These are phyloP conservation scores for Pseudocercospora fuligena DNA, from an alignment of 2,329 filamentous ascomycete species.

Conservation along the genomic window DNA sequence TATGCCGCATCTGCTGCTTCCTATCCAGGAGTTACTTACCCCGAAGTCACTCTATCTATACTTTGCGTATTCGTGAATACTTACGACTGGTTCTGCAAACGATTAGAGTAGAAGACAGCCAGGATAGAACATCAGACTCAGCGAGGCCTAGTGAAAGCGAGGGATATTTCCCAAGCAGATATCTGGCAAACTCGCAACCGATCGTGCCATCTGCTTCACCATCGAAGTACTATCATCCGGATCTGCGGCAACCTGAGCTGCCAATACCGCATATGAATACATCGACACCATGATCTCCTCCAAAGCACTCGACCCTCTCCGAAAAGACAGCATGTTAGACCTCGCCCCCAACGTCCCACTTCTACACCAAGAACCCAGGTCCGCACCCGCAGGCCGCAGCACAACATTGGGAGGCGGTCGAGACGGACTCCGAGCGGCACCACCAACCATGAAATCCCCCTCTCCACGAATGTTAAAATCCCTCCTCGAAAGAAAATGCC, in stretches of 20 bases:
- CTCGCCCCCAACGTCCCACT: background rate
- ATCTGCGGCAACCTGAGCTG: too few species aligned
- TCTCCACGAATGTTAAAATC: slow-evolving; percentile 11
- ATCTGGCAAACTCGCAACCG: background rate
- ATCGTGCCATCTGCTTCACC: too few species aligned
- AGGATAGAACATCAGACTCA: background rate
- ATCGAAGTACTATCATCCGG: too few species aligned
- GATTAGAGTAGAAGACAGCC: too few species aligned
- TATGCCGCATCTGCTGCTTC: slow-evolving; percentile 2
- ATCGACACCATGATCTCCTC: slow-evolving; percentile 11
- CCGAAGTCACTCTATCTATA: background rate
- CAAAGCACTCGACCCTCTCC: slow-evolving; percentile 15
- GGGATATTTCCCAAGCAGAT: background rate
- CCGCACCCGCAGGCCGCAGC: background rate
- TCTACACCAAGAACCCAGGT: background rate
- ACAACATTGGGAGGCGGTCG: slow-evolving; percentile 12
- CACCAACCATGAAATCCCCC: slow-evolving; percentile 3
- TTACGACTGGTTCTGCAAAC: too few species aligned
- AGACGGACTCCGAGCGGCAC: slow-evolving; percentile 13
- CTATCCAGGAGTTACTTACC: background rate
- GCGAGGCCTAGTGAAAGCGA: background rate
- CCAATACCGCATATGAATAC: too few species aligned
- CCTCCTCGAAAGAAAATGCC: slow-evolving; percentile 19
- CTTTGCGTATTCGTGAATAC: background rate
- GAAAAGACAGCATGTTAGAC: slow-evolving; percentile 20